Evolutionary conservation across 2,329 filamentous ascomycete genomes (phyloP).

Genomic region (Pseudomassariella vexata): DNA sequence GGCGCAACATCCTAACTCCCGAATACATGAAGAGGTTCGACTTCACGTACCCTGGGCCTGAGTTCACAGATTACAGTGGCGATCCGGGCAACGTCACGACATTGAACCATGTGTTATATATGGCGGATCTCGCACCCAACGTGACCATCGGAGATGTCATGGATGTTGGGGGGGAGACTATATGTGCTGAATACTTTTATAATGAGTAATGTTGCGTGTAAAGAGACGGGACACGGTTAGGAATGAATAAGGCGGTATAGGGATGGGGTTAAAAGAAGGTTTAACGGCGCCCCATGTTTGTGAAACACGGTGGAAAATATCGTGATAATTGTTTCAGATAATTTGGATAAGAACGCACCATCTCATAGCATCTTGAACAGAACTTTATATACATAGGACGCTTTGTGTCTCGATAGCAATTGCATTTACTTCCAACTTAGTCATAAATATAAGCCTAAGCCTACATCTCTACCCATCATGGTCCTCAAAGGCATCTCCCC

Average conservation of each 20-base stretch:
- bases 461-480: constrained; percentile 1
- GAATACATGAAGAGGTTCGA: constrained; percentile 1
- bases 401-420: too few species aligned
- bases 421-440: background rate
- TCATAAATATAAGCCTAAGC: background rate
- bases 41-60: constrained; percentile 1
- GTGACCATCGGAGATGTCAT: constrained; percentile 20
- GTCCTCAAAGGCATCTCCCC: constrained; percentile 10
- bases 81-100: constrained; percentile 5
- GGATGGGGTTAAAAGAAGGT: too few species aligned
- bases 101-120: constrained; percentile 3
- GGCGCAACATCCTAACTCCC: constrained; percentile 10
- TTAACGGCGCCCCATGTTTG: too few species aligned
- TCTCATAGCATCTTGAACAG: too few species aligned
- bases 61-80: constrained; percentile 11
- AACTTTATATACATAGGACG: too few species aligned
- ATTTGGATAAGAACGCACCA: too few species aligned
- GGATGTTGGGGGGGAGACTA: constrained; percentile 11
- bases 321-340: too few species aligned
- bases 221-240: too few species aligned
- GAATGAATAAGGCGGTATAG: too few species aligned
- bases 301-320: too few species aligned
- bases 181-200: constrained; percentile 14
- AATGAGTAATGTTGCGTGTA: background rate
- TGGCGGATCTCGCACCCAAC: constrained; percentile 21